Base-by-base conservation (phyloP, 2,329 filamentous ascomycete species). In the Mycosphaerella arachidis region DNA sequence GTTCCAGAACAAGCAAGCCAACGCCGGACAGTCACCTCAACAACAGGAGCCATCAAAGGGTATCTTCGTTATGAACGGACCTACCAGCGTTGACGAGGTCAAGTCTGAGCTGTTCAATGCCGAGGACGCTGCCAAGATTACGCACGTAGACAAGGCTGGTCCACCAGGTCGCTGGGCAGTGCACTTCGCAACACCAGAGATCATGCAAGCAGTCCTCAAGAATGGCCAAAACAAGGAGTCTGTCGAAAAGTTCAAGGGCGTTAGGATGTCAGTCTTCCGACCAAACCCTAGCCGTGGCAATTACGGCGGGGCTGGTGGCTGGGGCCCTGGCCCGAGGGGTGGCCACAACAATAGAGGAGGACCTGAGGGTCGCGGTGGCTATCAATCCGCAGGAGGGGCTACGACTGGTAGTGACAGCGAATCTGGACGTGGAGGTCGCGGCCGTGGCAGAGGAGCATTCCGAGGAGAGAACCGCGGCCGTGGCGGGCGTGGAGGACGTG, bases 111-210 rank as follows among this genome's bases (percentile, higher is more conserved):
- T 96, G 27, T 93, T 99, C 72, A 81, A 85, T 1, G 87, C 94
- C 12, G 90, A 96, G 69, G 91, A 97, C 72, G 87, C 86, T 72
- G 73, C 84, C 33, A 97, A 95, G 78, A 91, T 97, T 65, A 76
- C 85, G 57, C 80, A 79, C 70, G 75, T 84, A 58, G 79, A 81
- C 70, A 92, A 91, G 76, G 90, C 86, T 79, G 90, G 86, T 80
- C 27, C n/a, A 12, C 86, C 86, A 70, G 86, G 86, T 63, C 91
- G 91, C 79, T 92, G 88, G 77, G 90, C 96, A 53, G 91, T 91
- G 29, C 88, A 92, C 66, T 97, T 97, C 78, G 86, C 88, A 72
- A 90, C 83, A 2, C 72, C 81, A 3, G 89, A 95, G 67, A 90
- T 96, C 53, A 90, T 93, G 71, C 90, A 92, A 68, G 85, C 83